A percentile compares a stretch with the other conserved stretches of the same genome.
phyloP scores from a whole-genome alignment of 139 green algal species.

The Edaphochlamys debaryana region DNA sequence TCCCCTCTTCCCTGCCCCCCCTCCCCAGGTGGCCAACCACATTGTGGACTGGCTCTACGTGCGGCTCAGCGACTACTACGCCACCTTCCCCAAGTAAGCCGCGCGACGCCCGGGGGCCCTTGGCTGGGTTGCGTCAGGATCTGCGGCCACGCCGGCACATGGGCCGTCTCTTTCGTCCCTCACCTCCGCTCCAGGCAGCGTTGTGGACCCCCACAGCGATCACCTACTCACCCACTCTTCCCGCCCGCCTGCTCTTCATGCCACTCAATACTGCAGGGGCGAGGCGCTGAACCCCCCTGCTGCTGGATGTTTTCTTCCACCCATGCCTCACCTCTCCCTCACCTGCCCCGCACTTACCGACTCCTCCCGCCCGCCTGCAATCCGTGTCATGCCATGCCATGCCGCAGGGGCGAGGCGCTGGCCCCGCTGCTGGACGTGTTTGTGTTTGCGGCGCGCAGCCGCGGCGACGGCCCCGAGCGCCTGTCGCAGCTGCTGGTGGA shows the following conservation, averaged over 20 bases:
- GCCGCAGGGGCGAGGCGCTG: slow-evolving; percentile 14
- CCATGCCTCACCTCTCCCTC: background rate
- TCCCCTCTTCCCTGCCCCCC: no score
- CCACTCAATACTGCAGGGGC: no score
- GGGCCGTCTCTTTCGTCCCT: no score
- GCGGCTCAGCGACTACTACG: slow-evolving; percentile 40
- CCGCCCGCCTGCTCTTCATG: no score
- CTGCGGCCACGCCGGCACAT: no score
- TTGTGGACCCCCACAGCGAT: no score
- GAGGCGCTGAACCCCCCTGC: background rate
- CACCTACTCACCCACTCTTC: background rate
- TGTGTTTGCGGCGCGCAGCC: slow-evolving; percentile 27
- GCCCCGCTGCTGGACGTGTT: slow-evolving; percentile 50
- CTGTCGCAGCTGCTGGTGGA: slow-evolving; percentile 31
- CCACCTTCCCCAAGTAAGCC: slow-evolving; percentile 18
- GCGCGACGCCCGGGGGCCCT: no score
- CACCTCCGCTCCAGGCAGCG: no score
- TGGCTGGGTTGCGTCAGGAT: no score
- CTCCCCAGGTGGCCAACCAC: slow-evolving; percentile 28
- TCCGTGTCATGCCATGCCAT: no score
- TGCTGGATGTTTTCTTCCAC: slow-evolving; percentile 44
- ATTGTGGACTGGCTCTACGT: slow-evolving; percentile 21
- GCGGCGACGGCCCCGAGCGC: slow-evolving; percentile 5
- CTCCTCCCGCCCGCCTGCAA: background rate
- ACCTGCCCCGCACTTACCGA: background rate